Evolutionary conservation across 1,284 basidiomycete species (phyloP), one percentile per base, ranked within the genome.

Genomic region (Taiwanofungus camphoratus): DNA sequence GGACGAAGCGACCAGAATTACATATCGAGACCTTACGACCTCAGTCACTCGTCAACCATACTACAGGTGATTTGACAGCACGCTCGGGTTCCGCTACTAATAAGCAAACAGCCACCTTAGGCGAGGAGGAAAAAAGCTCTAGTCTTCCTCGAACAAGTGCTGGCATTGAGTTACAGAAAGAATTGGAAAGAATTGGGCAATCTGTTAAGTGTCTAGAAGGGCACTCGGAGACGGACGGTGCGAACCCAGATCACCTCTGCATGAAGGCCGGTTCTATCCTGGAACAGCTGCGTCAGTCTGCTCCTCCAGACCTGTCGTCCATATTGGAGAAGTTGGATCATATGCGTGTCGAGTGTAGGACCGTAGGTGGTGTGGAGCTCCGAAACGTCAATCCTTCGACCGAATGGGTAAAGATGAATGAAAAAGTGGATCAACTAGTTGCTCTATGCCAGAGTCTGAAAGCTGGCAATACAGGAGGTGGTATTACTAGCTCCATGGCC

Each of bases 401-500:
- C 29, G 32, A 31, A 18, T 31, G 49, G 19, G 27, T 36, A 7
- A 54, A 53, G 11, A 8, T 61, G 9, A 52, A 57, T 21, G 50
- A 44, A 24, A 62, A 61, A 41, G 33, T 63, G 19, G 58, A 61
- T 20, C 42, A 39, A 12, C 42, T 63, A n/a, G 32, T 56, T n/a
- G 34, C 50, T 13, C 36, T 52, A 5, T 55, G 46, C 20, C 49
- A 49, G 32, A 22, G 29, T 8, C 21, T 45, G 21, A 32, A 12
- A 22, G 21, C 16, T 12, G 33, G 18, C 15, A 11, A 35, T 3
- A 23, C n/a, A n/a, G 4, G 19, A 35, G 9, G 24, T 22, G n/a
- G 39, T 29, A 9, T 29, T 29, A n/a, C 39, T 9, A 26, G 15
- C 35, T 18, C 20, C 5, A 27, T 23, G 12, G 34, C 31, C 7